Conservation (phyloP, 1,284 basidiomycete species). For the Pseudozyma thailandica region DNA sequence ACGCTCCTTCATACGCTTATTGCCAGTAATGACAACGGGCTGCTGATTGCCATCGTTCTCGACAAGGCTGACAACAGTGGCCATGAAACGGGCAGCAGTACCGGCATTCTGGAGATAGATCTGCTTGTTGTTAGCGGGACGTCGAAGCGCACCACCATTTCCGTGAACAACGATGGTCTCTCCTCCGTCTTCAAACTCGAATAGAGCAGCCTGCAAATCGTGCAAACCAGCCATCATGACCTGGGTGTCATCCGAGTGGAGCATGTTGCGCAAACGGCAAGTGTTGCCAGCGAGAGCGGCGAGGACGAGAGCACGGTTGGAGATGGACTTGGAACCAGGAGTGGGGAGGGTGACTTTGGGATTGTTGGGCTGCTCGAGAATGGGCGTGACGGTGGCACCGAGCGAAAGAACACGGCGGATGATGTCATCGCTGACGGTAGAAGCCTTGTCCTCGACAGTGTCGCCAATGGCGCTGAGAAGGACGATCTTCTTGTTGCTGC, state of each 20-base stretch:
- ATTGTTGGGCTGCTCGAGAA: slow-evolving; percentile 38
- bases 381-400: slow-evolving; percentile 70
- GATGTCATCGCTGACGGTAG: slow-evolving; percentile 74
- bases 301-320: slow-evolving; percentile 91
- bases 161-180: slow-evolving; percentile 93
- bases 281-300: slow-evolving; percentile 90
- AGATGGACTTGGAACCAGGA: slow-evolving; percentile 95
- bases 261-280: slow-evolving; percentile 85
- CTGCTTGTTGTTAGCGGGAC: slow-evolving; percentile 75
- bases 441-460: slow-evolving; percentile 91
- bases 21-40: slow-evolving; percentile 82
- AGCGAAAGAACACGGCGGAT: slow-evolving; percentile 72
- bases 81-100: slow-evolving; percentile 96
- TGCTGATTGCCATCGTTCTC: slow-evolving; percentile 37
- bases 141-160: slow-evolving; percentile 78
- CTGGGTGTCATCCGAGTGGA: slow-evolving; percentile 97
- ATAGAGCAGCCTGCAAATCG: slow-evolving; percentile 78
- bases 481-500: slow-evolving; percentile 87
- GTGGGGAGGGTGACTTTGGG: slow-evolving; percentile 82
- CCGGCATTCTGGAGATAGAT: slow-evolving; percentile 97
- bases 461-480: slow-evolving; percentile 88
- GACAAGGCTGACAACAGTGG: slow-evolving; percentile 87
- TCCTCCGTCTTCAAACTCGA: slow-evolving; percentile 90
- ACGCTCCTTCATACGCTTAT: slow-evolving; percentile 98
- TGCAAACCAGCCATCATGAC: slow-evolving; percentile 98